phyloP scores from a whole-genome alignment of 208 protist species.

The Polymyxa betae region DNA sequence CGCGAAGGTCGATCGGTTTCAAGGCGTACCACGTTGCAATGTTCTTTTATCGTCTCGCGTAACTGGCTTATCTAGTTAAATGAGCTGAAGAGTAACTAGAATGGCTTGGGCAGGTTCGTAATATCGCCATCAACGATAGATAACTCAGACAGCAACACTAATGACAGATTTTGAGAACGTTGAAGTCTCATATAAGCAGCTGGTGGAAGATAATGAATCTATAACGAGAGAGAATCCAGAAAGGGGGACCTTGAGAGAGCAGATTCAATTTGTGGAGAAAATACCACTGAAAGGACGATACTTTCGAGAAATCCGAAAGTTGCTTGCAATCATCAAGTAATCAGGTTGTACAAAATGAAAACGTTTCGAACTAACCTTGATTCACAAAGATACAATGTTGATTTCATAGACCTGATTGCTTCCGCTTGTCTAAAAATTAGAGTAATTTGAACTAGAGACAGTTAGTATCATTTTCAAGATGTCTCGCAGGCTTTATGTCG shows the following conservation, averaged over 20 bases:
- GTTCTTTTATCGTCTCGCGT: too few species aligned
- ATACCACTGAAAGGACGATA: background rate
- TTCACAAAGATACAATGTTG: background rate
- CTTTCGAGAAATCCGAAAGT: background rate
- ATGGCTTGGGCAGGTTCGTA: too few species aligned
- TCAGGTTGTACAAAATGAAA: background rate
- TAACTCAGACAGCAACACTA: too few species aligned
- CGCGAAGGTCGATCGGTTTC: too few species aligned
- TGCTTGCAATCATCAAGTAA: slow-evolving; percentile 1
- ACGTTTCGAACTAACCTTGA: background rate
- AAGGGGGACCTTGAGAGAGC: background rate
- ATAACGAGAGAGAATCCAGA: background rate
- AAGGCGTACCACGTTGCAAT: too few species aligned
- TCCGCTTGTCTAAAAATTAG: background rate
- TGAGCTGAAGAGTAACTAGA: too few species aligned
- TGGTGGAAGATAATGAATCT: background rate
- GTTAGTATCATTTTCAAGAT: background rate
- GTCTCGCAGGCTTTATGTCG: background rate
- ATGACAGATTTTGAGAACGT: slow-evolving; percentile 10
- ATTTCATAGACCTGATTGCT: background rate
- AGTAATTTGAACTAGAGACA: background rate
- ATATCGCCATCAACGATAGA: too few species aligned
- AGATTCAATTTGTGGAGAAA: background rate
- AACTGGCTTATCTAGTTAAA: too few species aligned
- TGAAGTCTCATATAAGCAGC: background rate